phyloP scores from a whole-genome alignment of 352 stramenopile species.

The Phytophthora sansomeana region DNA sequence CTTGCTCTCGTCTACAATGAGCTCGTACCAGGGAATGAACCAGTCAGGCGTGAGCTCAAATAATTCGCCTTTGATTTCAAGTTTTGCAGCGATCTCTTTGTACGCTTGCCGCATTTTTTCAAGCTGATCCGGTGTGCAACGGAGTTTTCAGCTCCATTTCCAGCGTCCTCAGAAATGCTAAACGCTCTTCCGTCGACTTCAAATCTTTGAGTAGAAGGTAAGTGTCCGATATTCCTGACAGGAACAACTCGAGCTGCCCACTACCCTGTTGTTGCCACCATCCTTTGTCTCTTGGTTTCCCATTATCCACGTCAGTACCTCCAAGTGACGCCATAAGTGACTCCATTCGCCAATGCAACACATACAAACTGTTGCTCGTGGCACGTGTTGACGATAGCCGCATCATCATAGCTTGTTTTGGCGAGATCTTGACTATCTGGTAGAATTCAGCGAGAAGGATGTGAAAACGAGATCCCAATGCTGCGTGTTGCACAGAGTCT shows the following conservation, averaged over 20 bases:
- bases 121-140: neutral
- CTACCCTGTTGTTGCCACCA: constrained; percentile 1
- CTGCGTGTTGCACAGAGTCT: neutral
- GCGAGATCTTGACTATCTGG: neutral
- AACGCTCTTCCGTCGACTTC: neutral
- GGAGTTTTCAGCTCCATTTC: neutral
- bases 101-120: neutral
- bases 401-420: constrained; percentile 1
- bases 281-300: neutral
- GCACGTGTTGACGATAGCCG: neutral
- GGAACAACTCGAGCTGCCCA: neutral
- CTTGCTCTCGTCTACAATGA: constrained; percentile 1
- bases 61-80: neutral
- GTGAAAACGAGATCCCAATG: neutral
- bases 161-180: neutral
- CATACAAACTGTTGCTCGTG: neutral
- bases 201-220: constrained; percentile 8
- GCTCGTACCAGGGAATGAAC: constrained; percentile 16
- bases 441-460: neutral
- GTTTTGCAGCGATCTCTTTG: neutral
- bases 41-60: neutral
- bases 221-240: neutral
- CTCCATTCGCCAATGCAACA: neutral
- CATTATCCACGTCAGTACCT: neutral
- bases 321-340: neutral